Conservation (phyloP, 805 yeast species). For the Debaryomyces maramus region DNA sequence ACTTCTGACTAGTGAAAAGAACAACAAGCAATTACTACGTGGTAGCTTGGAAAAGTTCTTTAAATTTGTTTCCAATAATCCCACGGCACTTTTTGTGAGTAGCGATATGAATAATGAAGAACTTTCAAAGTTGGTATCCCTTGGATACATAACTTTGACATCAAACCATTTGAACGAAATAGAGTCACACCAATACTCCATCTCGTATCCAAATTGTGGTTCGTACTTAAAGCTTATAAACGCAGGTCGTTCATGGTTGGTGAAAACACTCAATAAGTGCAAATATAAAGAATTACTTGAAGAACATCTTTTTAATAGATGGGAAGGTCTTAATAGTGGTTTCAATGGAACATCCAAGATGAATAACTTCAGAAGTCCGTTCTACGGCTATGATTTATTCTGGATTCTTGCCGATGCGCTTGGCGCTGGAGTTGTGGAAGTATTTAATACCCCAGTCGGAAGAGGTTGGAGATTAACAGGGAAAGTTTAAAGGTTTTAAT, state of each 20-base stretch:
- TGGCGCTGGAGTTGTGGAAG: slow-evolving; percentile 54
- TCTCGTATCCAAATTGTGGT: slow-evolving; percentile 54
- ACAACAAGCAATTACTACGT: slow-evolving; percentile 11
- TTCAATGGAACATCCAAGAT: slow-evolving; percentile 27
- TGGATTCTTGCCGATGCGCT: slow-evolving; percentile 53
- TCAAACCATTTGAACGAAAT: slow-evolving; percentile 45
- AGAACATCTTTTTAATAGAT: slow-evolving; percentile 40
- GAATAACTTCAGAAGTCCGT: slow-evolving; percentile 45
- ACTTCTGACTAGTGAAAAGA: slow-evolving; percentile 2
- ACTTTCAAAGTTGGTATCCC: slow-evolving; percentile 32
- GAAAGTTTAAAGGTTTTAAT: slow-evolving; percentile 26
- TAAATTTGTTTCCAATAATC: slow-evolving; percentile 21
- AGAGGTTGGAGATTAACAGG: slow-evolving; percentile 60
- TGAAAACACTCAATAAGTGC: slow-evolving; percentile 33
- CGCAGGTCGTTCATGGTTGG: slow-evolving; percentile 46
- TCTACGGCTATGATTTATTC: slow-evolving; percentile 48
- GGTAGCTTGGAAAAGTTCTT: slow-evolving; percentile 22
- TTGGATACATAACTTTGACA: slow-evolving; percentile 47
- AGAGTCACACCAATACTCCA: slow-evolving; percentile 38
- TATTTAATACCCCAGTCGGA: slow-evolving; percentile 54
- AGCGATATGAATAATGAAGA: slow-evolving; percentile 23
- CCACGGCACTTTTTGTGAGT: slow-evolving; percentile 26
- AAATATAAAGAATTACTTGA: slow-evolving; percentile 47
- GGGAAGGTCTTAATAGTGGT: slow-evolving; percentile 37
- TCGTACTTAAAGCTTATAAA: slow-evolving; percentile 45